phyloP scores from a whole-genome alignment of 805 yeast species.

The Metschnikowia henanensis region DNA sequence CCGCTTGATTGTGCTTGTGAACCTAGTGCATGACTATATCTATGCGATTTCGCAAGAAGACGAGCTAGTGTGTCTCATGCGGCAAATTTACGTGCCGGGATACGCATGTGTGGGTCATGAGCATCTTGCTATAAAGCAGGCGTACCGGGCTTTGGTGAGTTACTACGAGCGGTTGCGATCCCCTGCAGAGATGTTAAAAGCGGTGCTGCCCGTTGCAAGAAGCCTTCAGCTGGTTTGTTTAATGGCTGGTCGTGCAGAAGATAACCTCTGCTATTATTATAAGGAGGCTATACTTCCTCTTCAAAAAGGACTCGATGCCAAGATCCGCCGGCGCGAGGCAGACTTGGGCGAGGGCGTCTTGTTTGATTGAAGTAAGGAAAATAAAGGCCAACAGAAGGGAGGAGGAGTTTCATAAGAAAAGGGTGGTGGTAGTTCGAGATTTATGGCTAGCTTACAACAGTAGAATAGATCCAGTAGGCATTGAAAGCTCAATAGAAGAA shows the following conservation, averaged over 20 bases:
- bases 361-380: constrained; percentile 5
- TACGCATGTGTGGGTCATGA: constrained; percentile 13
- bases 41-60: constrained; percentile 10
- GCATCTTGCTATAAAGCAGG: constrained; percentile 11
- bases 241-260: constrained; percentile 12
- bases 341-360: constrained; percentile 11
- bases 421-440: too few species aligned
- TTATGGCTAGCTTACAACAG: too few species aligned
- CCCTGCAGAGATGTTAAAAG: constrained; percentile 8
- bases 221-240: constrained; percentile 8
- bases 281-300: constrained; percentile 13
- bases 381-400: not conserved
- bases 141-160: constrained; percentile 8
- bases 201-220: constrained; percentile 6
- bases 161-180: constrained; percentile 7
- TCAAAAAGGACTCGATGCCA: constrained; percentile 10
- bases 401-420: not conserved
- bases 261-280: constrained; percentile 11
- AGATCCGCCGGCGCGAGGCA: constrained; percentile 12
- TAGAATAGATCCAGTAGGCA: too few species aligned
- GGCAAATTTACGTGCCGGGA: constrained; percentile 6
- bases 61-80: constrained; percentile 13
- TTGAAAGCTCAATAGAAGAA: too few species aligned
- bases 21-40: constrained; percentile 11
- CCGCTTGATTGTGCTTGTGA: constrained; percentile 9